A percentile compares a stretch with the other conserved stretches of the same genome.
Evolutionary conservation across 352 stramenopile species (phyloP).

Genomic region (Globisporangium iwayamae): DNA sequence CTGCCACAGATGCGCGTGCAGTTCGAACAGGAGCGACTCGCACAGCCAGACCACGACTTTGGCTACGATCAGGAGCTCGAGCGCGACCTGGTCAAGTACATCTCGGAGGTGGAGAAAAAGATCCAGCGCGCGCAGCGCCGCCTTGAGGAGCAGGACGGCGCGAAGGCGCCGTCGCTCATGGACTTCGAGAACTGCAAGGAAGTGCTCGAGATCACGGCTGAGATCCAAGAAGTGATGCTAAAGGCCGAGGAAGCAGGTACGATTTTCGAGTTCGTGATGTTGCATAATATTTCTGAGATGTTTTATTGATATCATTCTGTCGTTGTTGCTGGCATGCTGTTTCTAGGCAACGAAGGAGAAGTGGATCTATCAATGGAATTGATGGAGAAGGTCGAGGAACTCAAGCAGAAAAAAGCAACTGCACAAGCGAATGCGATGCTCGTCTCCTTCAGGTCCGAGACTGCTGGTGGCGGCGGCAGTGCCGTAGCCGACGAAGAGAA

Average conservation of each 20-base stretch:
- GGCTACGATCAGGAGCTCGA: conserved; percentile 75
- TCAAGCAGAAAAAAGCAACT: conserved; percentile 55
- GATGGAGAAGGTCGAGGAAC: conserved; percentile 59
- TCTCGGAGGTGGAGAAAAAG: conserved; percentile 83
- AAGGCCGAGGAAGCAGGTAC: conserved; percentile 53
- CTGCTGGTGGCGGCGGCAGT: neutral
- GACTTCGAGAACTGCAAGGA: conserved; percentile 58
- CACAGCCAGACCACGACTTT: conserved; percentile 27
- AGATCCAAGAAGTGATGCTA: conserved; percentile 62
- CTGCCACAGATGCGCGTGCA: conserved; percentile 57
- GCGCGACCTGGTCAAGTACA: conserved; percentile 50
- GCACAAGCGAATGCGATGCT: conserved; percentile 43
- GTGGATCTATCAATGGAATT: conserved; percentile 53
- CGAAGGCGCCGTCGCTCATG: conserved; percentile 37
- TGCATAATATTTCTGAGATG: neutral
- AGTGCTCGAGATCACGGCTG: conserved; percentile 63
- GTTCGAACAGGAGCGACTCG: conserved; percentile 43
- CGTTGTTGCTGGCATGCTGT: neutral
- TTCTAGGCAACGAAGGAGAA: conserved; percentile 44
- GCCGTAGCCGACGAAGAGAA: conserved; percentile 1
- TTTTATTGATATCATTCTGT: too few species aligned
- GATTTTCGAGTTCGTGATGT: neutral
- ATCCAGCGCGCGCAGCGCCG: conserved; percentile 67
- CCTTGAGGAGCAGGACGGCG: conserved; percentile 60
- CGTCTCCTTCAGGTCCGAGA: conserved; percentile 29